These are phyloP conservation scores for Nematodospora anomalae DNA, from an alignment of 1,139 yeast genomes.

Conservation along the genomic window DNA sequence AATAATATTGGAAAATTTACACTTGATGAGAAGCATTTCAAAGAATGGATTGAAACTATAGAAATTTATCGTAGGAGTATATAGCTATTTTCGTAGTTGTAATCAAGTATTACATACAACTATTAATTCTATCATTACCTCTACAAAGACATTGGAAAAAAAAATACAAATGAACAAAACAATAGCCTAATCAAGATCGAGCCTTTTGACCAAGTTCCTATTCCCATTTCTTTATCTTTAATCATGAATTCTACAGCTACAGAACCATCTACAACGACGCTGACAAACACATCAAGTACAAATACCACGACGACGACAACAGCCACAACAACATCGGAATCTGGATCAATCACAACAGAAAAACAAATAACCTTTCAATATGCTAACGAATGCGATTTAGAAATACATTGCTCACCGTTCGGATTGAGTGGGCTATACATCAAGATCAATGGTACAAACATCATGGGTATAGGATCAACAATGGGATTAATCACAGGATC, in stretches of 20 bases:
- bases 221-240: no score
- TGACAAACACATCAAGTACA: neutral
- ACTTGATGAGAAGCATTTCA: conserved; percentile 16
- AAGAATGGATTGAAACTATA: conserved; percentile 25
- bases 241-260: conserved; percentile 1
- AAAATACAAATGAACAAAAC: no score
- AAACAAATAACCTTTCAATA: conserved; percentile 40
- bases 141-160: no score
- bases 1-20: conserved; percentile 30
- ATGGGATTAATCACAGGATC: conserved; percentile 59
- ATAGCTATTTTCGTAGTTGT: no score
- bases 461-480: conserved; percentile 58
- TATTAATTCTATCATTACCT: no score
- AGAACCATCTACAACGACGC: conserved; percentile 3
- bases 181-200: no score
- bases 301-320: conserved; percentile 3
- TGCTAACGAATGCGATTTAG: conserved; percentile 55
- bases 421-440: conserved; percentile 57
- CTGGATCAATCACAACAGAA: neutral
- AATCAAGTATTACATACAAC: no score
- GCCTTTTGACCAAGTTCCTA: no score
- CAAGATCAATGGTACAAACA: conserved; percentile 50
- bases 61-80: neutral
- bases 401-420: conserved; percentile 59
- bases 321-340: neutral